phyloP scores from a whole-genome alignment of 352 stramenopile species.

The Globisporangium apiculatum region DNA sequence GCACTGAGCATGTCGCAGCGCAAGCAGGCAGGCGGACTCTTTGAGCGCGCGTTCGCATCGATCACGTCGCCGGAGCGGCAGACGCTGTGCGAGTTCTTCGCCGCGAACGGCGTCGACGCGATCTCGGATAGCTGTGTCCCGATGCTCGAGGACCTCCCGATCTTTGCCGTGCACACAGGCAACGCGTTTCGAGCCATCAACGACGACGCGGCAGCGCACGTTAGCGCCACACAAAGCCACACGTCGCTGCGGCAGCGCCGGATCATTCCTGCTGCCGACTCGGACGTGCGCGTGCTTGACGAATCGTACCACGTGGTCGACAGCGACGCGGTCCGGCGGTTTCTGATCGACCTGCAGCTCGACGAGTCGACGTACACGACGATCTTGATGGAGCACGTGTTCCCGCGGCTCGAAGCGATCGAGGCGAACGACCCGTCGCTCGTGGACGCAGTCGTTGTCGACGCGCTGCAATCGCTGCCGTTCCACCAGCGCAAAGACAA shows the following conservation, averaged over 20 bases:
- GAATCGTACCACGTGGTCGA: conserved; percentile 39
- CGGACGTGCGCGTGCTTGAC: conserved; percentile 40
- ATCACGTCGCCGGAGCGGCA: conserved; percentile 20
- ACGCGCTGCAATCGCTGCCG: conserved; percentile 32
- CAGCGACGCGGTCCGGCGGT: conserved; percentile 26
- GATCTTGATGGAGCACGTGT: conserved; percentile 55
- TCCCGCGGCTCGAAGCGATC: conserved; percentile 36
- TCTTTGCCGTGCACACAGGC: conserved; percentile 33
- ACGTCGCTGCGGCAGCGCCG: conserved; percentile 12
- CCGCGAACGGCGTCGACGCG: conserved; percentile 22
- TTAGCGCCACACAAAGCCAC: background rate
- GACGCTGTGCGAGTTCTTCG: conserved; percentile 37
- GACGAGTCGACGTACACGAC: conserved; percentile 50
- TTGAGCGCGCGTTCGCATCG: conserved; percentile 31
- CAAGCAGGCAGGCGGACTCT: conserved; percentile 20
- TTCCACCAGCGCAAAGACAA: conserved; percentile 50
- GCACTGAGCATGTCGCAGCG: conserved; percentile 27
- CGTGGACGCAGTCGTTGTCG: conserved; percentile 42
- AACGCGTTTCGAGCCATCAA: background rate
- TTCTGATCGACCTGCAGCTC: conserved; percentile 39
- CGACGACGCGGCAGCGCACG: background rate
- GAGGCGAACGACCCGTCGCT: conserved; percentile 24
- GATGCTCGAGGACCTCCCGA: conserved; percentile 38
- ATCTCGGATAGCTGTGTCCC: conserved; percentile 28
- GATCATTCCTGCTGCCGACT: conserved; percentile 31